phyloP scores from a whole-genome alignment of 1,139 yeast genomes.

The Pichia cactophila region DNA sequence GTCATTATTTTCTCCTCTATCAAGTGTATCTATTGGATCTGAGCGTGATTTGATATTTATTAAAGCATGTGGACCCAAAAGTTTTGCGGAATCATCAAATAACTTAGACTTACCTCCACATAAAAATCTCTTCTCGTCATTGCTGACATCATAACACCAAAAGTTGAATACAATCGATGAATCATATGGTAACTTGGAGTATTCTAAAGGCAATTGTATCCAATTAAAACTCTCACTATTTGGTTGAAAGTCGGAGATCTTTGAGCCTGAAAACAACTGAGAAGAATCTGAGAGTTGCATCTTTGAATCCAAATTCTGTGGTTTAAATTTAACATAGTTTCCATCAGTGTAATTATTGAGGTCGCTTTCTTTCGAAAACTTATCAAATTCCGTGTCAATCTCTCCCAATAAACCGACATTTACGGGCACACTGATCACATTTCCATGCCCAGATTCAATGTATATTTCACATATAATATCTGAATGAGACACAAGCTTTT shows the following conservation, averaged over 20 bases:
- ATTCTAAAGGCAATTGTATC: constrained; percentile 62
- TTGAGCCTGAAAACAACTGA: neutral
- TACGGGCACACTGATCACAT: constrained; percentile 59
- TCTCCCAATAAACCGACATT: constrained; percentile 25
- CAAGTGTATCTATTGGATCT: no score
- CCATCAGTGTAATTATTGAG: constrained; percentile 1
- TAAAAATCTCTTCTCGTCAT: constrained; percentile 42
- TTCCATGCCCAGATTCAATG: constrained; percentile 48
- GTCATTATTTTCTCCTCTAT: neutral
- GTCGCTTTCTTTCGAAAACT: neutral
- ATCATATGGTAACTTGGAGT: constrained; percentile 59
- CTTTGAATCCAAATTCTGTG: neutral
- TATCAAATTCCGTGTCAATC: constrained; percentile 1
- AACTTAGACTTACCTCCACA: constrained; percentile 56
- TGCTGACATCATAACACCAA: constrained; percentile 48
- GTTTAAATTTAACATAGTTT: constrained; percentile 2
- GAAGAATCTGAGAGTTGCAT: neutral
- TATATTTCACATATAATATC: constrained; percentile 45
- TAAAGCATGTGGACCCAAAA: constrained; percentile 39
- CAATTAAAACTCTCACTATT: constrained; percentile 26
- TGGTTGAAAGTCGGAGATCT: neutral
- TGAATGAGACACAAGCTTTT: neutral
- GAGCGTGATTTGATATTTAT: neutral
- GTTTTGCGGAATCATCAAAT: constrained; percentile 43
- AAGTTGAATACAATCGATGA: constrained; percentile 46